phyloP scores from a whole-genome alignment of 2,329 filamentous ascomycete genomes.

The Scleromitrula shiraiana region DNA sequence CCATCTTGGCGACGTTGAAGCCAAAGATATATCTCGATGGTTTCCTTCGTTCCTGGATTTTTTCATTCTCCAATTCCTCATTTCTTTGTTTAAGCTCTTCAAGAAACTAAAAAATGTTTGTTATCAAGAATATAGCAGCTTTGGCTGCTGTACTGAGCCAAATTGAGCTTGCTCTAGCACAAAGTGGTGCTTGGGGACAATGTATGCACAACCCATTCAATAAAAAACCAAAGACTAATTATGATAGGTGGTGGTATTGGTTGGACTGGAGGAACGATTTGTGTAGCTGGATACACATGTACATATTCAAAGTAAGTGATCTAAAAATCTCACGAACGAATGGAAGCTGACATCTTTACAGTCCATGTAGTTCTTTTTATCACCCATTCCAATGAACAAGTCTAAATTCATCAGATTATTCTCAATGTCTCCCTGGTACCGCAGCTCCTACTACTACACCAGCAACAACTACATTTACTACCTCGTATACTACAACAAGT shows the following conservation, averaged over 20 bases:
- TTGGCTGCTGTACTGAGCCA: constrained; percentile 15
- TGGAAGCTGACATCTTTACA: background rate
- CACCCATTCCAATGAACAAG: background rate
- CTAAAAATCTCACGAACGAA: background rate
- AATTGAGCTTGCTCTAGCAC: constrained; percentile 14
- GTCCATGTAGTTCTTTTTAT: constrained; percentile 2
- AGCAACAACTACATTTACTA: constrained; percentile 5
- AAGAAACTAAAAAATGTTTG: constrained; percentile 14
- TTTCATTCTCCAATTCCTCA: background rate
- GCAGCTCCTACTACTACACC: constrained; percentile 4
- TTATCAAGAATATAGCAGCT: constrained; percentile 16
- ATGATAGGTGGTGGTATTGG: constrained; percentile 24
- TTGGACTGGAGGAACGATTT: constrained; percentile 26
- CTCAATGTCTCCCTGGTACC: constrained; percentile 20
- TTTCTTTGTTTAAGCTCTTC: background rate
- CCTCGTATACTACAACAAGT: background rate
- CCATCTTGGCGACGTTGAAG: too few relatives aligned
- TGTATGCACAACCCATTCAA: constrained; percentile 9
- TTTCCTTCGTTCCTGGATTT: too few relatives aligned
- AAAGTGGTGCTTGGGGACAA: constrained; percentile 16
- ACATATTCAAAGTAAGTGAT: constrained; percentile 14
- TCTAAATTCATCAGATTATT: constrained; percentile 14
- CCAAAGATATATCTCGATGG: too few relatives aligned
- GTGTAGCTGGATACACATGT: constrained; percentile 26
- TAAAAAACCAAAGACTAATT: background rate